These are phyloP conservation scores for Rhynchospora pubera DNA, from an alignment of 176 grass and related monocot genomes.

Conservation along the genomic window DNA sequence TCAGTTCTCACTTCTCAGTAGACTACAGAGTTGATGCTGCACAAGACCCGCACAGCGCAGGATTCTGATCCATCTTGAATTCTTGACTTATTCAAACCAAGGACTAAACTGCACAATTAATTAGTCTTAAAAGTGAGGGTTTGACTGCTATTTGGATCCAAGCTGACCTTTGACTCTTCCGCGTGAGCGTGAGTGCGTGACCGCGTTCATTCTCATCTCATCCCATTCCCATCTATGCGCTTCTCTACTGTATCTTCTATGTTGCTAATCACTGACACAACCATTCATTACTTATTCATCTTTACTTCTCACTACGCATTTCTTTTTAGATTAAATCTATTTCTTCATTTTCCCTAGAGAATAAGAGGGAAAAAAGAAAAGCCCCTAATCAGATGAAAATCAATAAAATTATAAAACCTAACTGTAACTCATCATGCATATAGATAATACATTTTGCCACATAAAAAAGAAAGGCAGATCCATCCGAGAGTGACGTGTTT, in stretches of 20 bases:
- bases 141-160: constrained; percentile 6
- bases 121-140: neutral
- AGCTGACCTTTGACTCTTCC: constrained; percentile 19
- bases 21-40: too few species aligned
- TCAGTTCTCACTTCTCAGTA: too few species aligned
- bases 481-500: neutral
- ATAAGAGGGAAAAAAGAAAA: neutral
- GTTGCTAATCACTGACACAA: neutral
- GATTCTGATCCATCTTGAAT: neutral
- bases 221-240: neutral
- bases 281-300: neutral
- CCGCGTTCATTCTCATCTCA: neutral
- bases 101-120: neutral
- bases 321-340: too few species aligned
- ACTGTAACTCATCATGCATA: neutral
- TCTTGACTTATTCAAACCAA: neutral
- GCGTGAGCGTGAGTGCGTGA: too few species aligned
- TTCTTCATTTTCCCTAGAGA: neutral
- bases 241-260: neutral
- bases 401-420: too few species aligned
- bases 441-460: neutral
- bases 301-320: too few species aligned
- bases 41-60: neutral
- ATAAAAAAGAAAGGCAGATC: neutral
- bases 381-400: too few species aligned